A percentile compares a stretch with the other conserved stretches of the same genome.
Conservation (phyloP, 768 basidiomycete species). For the Naematelia encephala region DNA sequence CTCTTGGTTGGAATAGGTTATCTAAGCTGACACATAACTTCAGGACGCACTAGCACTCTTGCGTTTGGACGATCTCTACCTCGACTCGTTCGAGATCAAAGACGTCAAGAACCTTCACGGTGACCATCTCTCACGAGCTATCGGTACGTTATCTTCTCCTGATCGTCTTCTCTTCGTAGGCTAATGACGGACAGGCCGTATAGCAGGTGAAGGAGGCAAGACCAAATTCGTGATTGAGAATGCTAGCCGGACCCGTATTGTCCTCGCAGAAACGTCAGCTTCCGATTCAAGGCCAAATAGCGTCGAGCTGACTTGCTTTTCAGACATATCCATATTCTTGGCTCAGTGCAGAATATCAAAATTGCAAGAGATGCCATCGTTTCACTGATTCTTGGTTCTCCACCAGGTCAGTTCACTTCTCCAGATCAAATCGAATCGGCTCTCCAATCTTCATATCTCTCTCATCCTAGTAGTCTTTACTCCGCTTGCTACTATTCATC, state of each 20-base stretch:
- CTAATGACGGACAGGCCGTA: slow-evolving; percentile 63
- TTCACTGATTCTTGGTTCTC: slow-evolving; percentile 88
- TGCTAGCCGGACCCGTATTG: slow-evolving; percentile 91
- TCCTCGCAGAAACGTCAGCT: slow-evolving; percentile 91
- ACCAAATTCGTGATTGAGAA: slow-evolving; percentile 99
- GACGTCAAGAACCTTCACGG: slow-evolving; percentile 98
- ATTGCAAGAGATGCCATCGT: slow-evolving; percentile 94
- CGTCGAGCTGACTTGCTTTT: slow-evolving; percentile 13
- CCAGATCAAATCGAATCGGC: background rate
- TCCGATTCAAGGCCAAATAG: background rate
- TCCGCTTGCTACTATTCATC: no score
- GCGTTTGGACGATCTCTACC: slow-evolving; percentile 91
- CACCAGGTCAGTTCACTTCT: slow-evolving; percentile 73
- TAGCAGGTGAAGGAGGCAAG: slow-evolving; percentile 97
- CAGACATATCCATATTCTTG: slow-evolving; percentile 97
- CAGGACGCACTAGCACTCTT: slow-evolving; percentile 94
- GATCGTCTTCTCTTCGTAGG: background rate
- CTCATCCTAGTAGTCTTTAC: background rate
- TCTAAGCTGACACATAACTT: background rate
- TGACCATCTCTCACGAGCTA: slow-evolving; percentile 96
- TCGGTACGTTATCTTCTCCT: slow-evolving; percentile 58
- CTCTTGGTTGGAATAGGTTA: background rate
- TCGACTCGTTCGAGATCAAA: slow-evolving; percentile 98
- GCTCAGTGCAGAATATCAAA: slow-evolving; percentile 98
- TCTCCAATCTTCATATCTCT: background rate